Percentiles rank a stretch among this genome's conserved stretches.
Conservation (phyloP, 2,329 filamentous ascomycete genomes). For the Daldinia sp. region DNA sequence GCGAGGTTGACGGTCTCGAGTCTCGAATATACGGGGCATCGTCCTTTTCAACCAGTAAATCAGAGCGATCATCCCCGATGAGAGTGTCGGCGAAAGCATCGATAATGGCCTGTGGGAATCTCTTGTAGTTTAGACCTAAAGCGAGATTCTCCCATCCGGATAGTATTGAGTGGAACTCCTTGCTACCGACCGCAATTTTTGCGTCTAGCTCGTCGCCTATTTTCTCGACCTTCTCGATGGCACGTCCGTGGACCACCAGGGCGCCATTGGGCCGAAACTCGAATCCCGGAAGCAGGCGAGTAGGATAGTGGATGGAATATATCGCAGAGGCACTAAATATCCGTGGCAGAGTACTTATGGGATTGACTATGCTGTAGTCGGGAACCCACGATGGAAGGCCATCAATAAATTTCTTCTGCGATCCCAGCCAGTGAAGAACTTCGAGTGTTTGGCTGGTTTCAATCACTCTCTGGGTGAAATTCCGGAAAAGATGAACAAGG, state of each 20-base stretch:
- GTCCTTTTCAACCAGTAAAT: constrained; percentile 20
- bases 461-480: constrained; percentile 18
- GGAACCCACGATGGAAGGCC: constrained; percentile 32
- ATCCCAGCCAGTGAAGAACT: constrained; percentile 23
- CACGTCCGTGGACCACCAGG: constrained; percentile 8
- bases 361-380: constrained; percentile 21
- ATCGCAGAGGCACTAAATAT: constrained; percentile 5
- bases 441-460: constrained; percentile 11
- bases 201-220: constrained; percentile 13
- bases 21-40: constrained; percentile 9
- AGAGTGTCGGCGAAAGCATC: constrained; percentile 28
- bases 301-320: constrained; percentile 30
- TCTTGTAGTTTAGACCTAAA: constrained; percentile 6
- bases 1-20: constrained; percentile 4
- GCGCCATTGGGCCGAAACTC: not conserved
- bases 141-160: constrained; percentile 20
- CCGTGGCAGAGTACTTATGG: constrained; percentile 20
- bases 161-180: constrained; percentile 5
- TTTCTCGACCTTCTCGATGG: constrained; percentile 16
- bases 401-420: constrained; percentile 1
- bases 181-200: not conserved
- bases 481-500: not conserved
- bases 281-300: constrained; percentile 2
- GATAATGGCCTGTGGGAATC: constrained; percentile 12
- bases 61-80: constrained; percentile 15